These are phyloP conservation scores for Coccomyxa sp. DNA, from an alignment of 139 green algal species.

Conservation along the genomic window DNA sequence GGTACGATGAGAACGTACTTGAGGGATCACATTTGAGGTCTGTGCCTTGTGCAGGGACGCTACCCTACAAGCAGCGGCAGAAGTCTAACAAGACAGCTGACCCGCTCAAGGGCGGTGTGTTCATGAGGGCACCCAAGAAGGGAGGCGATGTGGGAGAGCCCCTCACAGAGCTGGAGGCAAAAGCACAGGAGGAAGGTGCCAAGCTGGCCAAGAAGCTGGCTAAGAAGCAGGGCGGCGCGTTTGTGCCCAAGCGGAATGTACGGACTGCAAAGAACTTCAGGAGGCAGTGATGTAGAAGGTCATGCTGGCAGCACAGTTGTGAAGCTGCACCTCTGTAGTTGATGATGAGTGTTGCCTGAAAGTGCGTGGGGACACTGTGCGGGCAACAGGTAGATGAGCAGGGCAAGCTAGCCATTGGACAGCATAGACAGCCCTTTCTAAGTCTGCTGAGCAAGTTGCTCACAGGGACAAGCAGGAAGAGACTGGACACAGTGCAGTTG, in stretches of 20 bases:
- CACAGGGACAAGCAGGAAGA: too few species aligned
- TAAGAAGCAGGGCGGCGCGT: slow-evolving; percentile 9
- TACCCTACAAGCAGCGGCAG: slow-evolving; percentile 30
- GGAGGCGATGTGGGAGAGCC: slow-evolving; percentile 26
- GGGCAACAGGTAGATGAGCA: too few species aligned
- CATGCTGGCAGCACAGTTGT: too few species aligned
- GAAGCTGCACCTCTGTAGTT: too few species aligned
- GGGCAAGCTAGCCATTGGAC: too few species aligned
- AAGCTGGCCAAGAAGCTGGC: slow-evolving; percentile 20
- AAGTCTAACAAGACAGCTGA: slow-evolving; percentile 30
- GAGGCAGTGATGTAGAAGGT: slow-evolving; percentile 2
- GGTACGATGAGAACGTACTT: background rate
- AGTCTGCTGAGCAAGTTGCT: too few species aligned
- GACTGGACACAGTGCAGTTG: too few species aligned
- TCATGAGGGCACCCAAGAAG: slow-evolving; percentile 41
- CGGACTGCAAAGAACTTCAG: slow-evolving; percentile 17
- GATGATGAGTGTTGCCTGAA: too few species aligned
- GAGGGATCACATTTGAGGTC: background rate
- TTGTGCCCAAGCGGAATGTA: slow-evolving; percentile 46
- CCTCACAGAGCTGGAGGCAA: slow-evolving; percentile 38
- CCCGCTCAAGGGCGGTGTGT: slow-evolving; percentile 47
- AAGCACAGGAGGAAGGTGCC: slow-evolving; percentile 16
- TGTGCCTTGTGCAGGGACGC: slow-evolving; percentile 7
- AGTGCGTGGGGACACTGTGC: too few species aligned
- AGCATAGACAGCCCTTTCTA: too few species aligned